Conservation (phyloP, 345 rosid genomes). For the Boechera stricta region DNA sequence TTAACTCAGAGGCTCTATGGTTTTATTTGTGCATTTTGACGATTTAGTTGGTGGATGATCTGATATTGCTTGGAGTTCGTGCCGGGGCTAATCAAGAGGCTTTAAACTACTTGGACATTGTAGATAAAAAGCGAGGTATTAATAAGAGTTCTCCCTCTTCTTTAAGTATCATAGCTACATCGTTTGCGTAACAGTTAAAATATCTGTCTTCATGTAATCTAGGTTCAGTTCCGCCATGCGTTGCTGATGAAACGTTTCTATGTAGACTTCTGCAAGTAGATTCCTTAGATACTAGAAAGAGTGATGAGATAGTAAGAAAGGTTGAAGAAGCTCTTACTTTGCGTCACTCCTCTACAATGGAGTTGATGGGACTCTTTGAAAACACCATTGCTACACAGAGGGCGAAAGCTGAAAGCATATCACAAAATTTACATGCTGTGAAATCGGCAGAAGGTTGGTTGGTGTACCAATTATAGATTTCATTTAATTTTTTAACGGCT, state of each 20-base stretch:
- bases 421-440: constrained; percentile 51
- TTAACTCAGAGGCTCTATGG: constrained; percentile 2
- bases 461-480: constrained; percentile 33
- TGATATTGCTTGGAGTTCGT: constrained; percentile 70
- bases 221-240: constrained; percentile 77
- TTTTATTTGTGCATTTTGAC: constrained; percentile 26
- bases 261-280: constrained; percentile 75
- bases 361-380: constrained; percentile 73
- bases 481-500: not conserved
- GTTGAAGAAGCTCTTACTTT: constrained; percentile 69
- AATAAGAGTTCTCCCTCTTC: constrained; percentile 15
- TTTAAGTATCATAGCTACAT: constrained; percentile 1
- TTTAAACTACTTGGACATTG: constrained; percentile 54
- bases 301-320: constrained; percentile 53
- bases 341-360: constrained; percentile 66
- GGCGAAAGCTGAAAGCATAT: constrained; percentile 58
- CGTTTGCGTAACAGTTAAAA: not conserved
- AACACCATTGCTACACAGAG: constrained; percentile 69
- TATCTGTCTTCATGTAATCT: constrained; percentile 23
- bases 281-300: constrained; percentile 52
- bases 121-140: constrained; percentile 60
- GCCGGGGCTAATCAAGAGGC: constrained; percentile 64
- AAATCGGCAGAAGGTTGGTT: constrained; percentile 72
- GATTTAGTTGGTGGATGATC: constrained; percentile 88
- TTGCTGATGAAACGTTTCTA: constrained; percentile 78